Evolutionary conservation across 306 rosid species (phyloP).

Genomic region (Castanospermum australe): DNA sequence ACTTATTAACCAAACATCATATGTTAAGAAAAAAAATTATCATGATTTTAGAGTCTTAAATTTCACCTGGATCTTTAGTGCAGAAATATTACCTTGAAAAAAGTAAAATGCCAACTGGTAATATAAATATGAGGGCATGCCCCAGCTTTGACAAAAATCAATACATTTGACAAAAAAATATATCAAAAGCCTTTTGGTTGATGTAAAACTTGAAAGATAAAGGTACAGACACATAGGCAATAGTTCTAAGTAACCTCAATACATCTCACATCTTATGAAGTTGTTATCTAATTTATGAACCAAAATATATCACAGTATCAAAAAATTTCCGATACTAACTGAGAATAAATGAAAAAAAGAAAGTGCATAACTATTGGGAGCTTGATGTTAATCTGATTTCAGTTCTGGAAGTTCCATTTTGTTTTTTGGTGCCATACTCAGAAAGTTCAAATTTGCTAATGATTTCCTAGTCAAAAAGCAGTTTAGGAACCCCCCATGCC

Average conservation of each 20-base stretch:
- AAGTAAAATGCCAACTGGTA: neutral
- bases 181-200: neutral
- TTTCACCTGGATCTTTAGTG: neutral
- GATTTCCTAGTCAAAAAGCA: too few relatives aligned
- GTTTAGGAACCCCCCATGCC: too few relatives aligned
- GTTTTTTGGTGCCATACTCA: neutral
- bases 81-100: neutral
- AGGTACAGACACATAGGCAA: neutral
- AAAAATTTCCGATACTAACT: neutral
- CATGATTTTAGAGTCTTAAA: neutral
- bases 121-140: neutral
- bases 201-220: neutral
- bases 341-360: neutral
- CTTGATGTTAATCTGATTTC: neutral
- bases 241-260: neutral
- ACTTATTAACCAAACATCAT: conserved; percentile 6
- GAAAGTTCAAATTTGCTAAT: neutral
- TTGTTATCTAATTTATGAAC: neutral
- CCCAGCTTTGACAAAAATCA: neutral
- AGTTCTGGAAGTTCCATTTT: neutral
- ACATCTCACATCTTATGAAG: neutral
- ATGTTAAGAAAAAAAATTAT: neutral
- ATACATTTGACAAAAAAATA: neutral
- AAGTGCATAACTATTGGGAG: neutral
- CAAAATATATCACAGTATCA: neutral